Evolutionary conservation across 257 asterid genomes (phyloP), one percentile per base, ranked within the genome.

Genomic region (Verbascum thapsus): DNA sequence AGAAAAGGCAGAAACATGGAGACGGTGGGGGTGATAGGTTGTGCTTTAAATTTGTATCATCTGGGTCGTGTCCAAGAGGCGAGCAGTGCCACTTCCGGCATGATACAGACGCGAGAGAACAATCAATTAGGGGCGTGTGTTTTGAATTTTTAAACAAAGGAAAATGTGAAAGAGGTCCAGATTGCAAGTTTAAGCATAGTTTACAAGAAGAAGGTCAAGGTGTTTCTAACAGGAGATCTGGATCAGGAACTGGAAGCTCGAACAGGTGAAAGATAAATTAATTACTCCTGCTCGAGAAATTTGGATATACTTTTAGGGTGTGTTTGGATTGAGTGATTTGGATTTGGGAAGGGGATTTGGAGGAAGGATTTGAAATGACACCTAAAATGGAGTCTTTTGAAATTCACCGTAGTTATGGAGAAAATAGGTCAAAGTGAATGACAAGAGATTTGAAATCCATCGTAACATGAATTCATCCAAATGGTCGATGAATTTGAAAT

Each of bases 141-240:
- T 92, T 92, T 81, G 95, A 92, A n/a, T 89, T 89, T 72, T 83
- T 92, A 72, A 92, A 85, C 76, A 89, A 87, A 77, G 99, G 99
- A 64, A 82, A 78, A 76, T 92, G 99, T 80, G 97, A 89, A 72
- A 85, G 86, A 72, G 99, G 97, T 42, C 90, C 91, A 64, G 95
- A 85, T 70, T 92, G 99, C 88, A 87, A 66, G 42, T 92, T 76
- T 77, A 89, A 83, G 83, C 99, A 92, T 73, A 81, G 71, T 63
- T 75, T 89, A 63, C 87, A 77, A 50, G 98, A 86, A 68, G 94
- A 83, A 76, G 81, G 82, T 67, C 81, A 73, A 67, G 74, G 72
- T 22, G 58, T 58, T 55, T 67, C 86, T 30, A 47, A 72, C 53
- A 74, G 77, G 72, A 67, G 82, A 84, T 74, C 95, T 54, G 80